Evolutionary conservation across 2,329 filamentous ascomycete genomes (phyloP), one percentile per base, ranked within the genome.

Genomic region (Colletotrichum tabaci): DNA sequence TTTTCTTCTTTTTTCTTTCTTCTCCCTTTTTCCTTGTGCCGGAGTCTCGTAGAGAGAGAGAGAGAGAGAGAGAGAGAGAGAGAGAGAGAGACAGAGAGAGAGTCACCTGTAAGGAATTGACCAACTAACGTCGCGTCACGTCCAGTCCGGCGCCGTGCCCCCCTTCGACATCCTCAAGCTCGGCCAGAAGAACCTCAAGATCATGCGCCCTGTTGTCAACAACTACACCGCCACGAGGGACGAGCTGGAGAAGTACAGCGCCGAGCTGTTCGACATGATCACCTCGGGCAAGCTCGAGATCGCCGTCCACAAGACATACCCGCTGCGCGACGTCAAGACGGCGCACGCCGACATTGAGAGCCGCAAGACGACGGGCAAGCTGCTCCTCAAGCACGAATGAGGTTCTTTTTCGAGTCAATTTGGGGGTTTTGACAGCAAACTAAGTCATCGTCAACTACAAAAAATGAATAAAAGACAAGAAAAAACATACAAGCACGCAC

Each of bases 341-440:
- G 94, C 94, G 15, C 94, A 97, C 74, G 82, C 84, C 60, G 94
- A 98, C 80, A 87, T 98, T 55, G 93, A 97, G 82, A 89, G 93
- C 52, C 87, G 95, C 76, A 94, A 92, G 85, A 96, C 94, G 2
- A 94, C 90, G 13, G 95, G 95, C 21, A 98, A 98, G 85, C 81
- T 97, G 73, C 80, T 98, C 67, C 80, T 98, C 77, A 91, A 91
- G 83, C 87, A 90, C 57, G 91, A 84, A 75, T 82, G 53, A 72
- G 61, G 35, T 10, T 38, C 35, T 38, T 35, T 2, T 9, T 35
- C 0, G 30, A 35, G 30, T 0, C 8, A 9, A 9, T 35, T 8
- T 35, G 30, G 30, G 7, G 8, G 5, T 35, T 35, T 35, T 38
- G 30, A 10, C 2, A 10, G 9, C 35, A 9, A 10, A 10, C 35